phyloP scores from a whole-genome alignment of 23 red algal genomes.

The Gracilaria vermiculophylla region DNA sequence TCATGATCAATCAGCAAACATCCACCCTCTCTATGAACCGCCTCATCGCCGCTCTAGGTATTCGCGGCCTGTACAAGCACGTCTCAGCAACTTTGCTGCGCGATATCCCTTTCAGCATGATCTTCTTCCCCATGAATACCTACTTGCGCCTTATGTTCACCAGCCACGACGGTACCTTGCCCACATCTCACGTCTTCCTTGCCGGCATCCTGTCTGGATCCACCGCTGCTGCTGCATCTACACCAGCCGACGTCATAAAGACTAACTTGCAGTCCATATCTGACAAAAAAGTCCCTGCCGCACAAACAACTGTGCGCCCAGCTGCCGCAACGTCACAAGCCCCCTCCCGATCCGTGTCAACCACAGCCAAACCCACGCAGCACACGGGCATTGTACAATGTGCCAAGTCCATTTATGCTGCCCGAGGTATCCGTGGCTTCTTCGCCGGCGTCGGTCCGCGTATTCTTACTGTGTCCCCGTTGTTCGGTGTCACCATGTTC shows the following conservation, averaged over 20 bases:
- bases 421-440: conserved; percentile 72
- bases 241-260: conserved; percentile 93
- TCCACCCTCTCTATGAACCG: conserved; percentile 14
- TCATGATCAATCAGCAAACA: conserved; percentile 96
- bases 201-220: conserved; percentile 75
- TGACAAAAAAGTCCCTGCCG: background rate
- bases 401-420: conserved; percentile 55
- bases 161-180: conserved; percentile 13
- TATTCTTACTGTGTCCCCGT: conserved; percentile 76
- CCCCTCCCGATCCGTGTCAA: background rate
- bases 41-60: conserved; percentile 58
- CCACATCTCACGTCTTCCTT: conserved; percentile 70
- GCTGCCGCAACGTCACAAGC: background rate
- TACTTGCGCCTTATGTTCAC: conserved; percentile 42
- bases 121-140: conserved; percentile 91
- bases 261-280: conserved; percentile 72
- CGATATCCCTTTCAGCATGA: conserved; percentile 92
- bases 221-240: conserved; percentile 76
- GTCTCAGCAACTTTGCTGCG: conserved; percentile 71
- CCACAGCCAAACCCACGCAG: background rate
- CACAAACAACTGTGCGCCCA: background rate
- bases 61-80: conserved; percentile 84
- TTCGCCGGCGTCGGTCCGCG: conserved; percentile 83
- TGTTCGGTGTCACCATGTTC: conserved; percentile 92
- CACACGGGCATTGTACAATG: conserved; percentile 60